phyloP scores from a whole-genome alignment of 2,329 filamentous ascomycete species.

The Rutstroemia sp. region DNA sequence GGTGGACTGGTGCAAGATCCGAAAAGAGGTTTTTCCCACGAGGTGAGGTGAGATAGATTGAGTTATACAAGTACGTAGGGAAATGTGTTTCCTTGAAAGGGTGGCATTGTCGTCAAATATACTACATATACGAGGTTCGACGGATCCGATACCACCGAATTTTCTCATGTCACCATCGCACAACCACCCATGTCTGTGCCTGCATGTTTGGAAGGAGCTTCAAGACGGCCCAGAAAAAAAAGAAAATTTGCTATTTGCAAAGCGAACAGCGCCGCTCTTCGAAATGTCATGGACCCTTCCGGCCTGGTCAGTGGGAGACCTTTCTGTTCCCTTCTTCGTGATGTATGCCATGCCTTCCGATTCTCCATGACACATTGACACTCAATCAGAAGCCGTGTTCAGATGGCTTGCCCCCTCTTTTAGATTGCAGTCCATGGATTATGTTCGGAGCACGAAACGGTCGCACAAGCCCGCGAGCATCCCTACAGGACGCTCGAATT shows the following conservation, averaged over 20 bases:
- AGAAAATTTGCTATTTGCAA: background rate
- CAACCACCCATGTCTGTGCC: background rate
- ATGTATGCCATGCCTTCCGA: too few relatives aligned
- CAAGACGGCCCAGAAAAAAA: background rate
- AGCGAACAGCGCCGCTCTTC: background rate
- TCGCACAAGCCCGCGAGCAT: too few relatives aligned
- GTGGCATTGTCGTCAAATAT: background rate
- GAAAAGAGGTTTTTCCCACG: background rate
- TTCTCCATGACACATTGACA: too few relatives aligned
- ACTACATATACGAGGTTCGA: background rate
- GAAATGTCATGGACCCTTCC: too few relatives aligned
- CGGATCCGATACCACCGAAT: background rate
- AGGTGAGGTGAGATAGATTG: background rate
- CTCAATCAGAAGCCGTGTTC: too few relatives aligned
- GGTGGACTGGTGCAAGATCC: background rate
- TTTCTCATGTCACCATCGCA: background rate
- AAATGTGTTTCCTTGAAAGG: background rate
- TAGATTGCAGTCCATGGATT: too few relatives aligned
- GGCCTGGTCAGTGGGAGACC: too few relatives aligned
- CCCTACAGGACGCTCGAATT: too few relatives aligned
- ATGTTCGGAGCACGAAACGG: too few relatives aligned
- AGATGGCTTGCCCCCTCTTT: too few relatives aligned
- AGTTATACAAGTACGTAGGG: background rate
- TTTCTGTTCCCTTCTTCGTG: too few relatives aligned
- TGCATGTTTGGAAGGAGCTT: constrained; percentile 2